A percentile compares a stretch with the other conserved stretches of the same genome.
Conservation (phyloP, 2,329 filamentous ascomycete genomes). For the Venturia nashicola region DNA sequence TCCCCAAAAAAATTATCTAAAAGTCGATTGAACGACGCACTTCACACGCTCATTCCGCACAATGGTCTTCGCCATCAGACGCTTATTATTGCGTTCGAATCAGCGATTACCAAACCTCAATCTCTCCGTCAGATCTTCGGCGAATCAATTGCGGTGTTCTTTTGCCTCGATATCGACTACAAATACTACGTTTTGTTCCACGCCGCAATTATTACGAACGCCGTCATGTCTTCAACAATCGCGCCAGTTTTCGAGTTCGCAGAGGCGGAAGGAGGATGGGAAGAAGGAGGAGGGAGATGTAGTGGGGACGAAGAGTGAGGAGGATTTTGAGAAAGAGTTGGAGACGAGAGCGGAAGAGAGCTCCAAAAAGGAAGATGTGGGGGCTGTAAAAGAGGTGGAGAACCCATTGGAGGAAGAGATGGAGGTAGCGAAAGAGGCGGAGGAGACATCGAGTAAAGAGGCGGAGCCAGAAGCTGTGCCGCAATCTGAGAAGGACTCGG, state of each 20-base stretch:
- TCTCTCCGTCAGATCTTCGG: not conserved
- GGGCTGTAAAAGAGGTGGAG: not conserved
- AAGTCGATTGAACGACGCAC: not conserved
- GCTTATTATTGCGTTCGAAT: conserved; percentile 3
- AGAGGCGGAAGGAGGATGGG: not conserved
- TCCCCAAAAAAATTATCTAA: not conserved
- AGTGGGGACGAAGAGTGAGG: not conserved
- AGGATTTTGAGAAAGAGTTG: not conserved
- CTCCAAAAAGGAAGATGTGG: not conserved
- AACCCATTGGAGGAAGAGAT: not conserved
- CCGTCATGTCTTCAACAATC: not conserved
- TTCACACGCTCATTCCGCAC: not conserved
- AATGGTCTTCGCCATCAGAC: conserved; percentile 4
- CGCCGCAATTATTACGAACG: not conserved
- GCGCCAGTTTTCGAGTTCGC: not conserved
- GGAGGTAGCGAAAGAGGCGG: not conserved
- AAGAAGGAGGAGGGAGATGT: not conserved
- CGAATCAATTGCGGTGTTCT: too few species aligned
- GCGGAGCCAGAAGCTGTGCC: not conserved
- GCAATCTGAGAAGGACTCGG: not conserved
- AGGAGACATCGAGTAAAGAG: not conserved
- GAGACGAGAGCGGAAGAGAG: not conserved
- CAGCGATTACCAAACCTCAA: not conserved
- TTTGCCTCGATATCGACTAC: not conserved
- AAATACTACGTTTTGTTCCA: not conserved